Evolutionary conservation across 2,329 filamentous ascomycete species (phyloP), one percentile per base, ranked within the genome.

Genomic region (Alternaria sp.): DNA sequence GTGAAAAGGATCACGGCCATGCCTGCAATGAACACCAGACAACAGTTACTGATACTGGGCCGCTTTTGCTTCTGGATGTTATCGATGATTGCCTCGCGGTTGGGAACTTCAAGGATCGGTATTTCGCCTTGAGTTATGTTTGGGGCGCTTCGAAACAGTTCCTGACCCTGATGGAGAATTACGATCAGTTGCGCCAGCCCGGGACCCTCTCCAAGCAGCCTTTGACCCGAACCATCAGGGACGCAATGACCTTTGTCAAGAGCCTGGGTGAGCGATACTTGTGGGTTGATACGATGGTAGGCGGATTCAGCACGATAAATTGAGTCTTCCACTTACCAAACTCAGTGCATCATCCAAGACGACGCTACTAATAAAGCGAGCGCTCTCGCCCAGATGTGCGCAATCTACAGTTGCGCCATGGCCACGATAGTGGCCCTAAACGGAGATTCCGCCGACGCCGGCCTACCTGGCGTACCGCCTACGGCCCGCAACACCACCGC

Each of bases 91-190:
- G 28, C n/a, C 26, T 58, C 20, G 37, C 53, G 11, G 33, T 51
- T 28, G 41, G 25, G 26, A 43, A 12, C 9, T 58, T 53, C 30
- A 25, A 25, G 21, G 33, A 62, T 33, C 28, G 49, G 23, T 60
- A 60, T 45, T 59, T 59, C 30, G 51, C 61, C 21, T 20, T 63
- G 46, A 59, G 50, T 50, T 60, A 63, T 21, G 61, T 63, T 4
- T 63, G 61, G 56, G 61, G 61, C 23, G n/a, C 21, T 9, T 55
- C 61, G 15, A 58, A 55, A 45, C 55, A 63, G 26, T 62, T 58
- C 37, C 25, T 62, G 11, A 62, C 60, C 25, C 33, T 58, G 12
- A 11, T 21, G 8, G 25, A 12, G 9, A 62, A 62, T 20, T 58
- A 58, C 49, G 21, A 53, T 9, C 15, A 45, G 15, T 33, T 58